Evolutionary conservation across 2,329 filamentous ascomycete species (phyloP).

Genomic region (Ophiocordyceps unilateralis): DNA sequence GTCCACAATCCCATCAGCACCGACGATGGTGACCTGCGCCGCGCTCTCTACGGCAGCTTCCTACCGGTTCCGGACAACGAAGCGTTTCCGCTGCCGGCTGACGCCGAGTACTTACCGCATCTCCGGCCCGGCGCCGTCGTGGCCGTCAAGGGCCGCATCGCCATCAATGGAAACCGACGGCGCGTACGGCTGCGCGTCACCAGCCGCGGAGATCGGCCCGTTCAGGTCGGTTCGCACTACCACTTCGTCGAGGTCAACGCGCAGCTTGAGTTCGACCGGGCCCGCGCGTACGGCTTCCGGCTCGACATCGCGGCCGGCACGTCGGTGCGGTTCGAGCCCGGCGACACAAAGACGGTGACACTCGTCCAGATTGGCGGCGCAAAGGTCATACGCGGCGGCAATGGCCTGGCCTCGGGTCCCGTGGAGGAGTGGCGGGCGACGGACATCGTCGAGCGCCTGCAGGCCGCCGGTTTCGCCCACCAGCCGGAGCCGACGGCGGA

Average conservation of each 20-base stretch:
- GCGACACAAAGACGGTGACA: slow-evolving; percentile 77
- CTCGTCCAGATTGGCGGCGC: slow-evolving; percentile 77
- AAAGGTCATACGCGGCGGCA: slow-evolving; percentile 69
- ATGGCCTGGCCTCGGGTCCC: slow-evolving; percentile 55
- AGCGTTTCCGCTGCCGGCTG: slow-evolving; percentile 47
- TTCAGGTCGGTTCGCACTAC: slow-evolving; percentile 90
- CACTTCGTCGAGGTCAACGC: slow-evolving; percentile 95
- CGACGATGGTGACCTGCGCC: slow-evolving; percentile 73
- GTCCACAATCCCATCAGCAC: slow-evolving; percentile 78
- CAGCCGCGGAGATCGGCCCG: slow-evolving; percentile 74
- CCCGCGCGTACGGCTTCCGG: slow-evolving; percentile 65
- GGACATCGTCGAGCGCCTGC: slow-evolving; percentile 49
- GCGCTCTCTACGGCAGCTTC: slow-evolving; percentile 82
- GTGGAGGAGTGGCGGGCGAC: slow-evolving; percentile 47
- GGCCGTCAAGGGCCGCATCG: slow-evolving; percentile 48
- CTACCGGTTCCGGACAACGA: slow-evolving; percentile 57
- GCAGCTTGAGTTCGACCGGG: slow-evolving; percentile 72
- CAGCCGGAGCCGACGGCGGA: slow-evolving; percentile 43
- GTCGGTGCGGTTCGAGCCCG: slow-evolving; percentile 84
- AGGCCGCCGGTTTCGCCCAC: slow-evolving; percentile 64
- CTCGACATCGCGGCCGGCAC: slow-evolving; percentile 85
- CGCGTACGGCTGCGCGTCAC: slow-evolving; percentile 61
- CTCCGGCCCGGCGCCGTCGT: slow-evolving; percentile 69
- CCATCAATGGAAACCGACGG: slow-evolving; percentile 56
- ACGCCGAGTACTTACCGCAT: slow-evolving; percentile 46